Base-by-base conservation (phyloP, 2,329 filamentous ascomycete species). In the Penicillium sp. region DNA sequence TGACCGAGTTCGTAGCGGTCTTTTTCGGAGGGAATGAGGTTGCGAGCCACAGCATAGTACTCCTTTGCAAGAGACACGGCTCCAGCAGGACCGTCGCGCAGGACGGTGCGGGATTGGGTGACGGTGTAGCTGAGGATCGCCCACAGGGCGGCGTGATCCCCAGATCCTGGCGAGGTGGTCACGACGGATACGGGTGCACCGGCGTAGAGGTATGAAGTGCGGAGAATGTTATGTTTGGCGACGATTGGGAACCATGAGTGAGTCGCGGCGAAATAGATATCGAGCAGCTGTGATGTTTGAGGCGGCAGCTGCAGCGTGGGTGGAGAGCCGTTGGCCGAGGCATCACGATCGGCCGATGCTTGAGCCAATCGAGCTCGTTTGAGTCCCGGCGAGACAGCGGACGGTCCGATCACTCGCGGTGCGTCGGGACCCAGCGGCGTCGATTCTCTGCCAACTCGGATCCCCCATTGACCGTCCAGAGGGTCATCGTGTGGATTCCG, bases 201-300 rank as follows among this genome's bases (percentile, higher is more conserved):
- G 41, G 77, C 76, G 60, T 81, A 82, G 6, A 77, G 73, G 61
- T 83, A 84, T n/a, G 79, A 80, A 3, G 77, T 72, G 50, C 79
- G 79, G 14, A 83, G 68, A 8, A 83, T 74, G 50, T 79, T 77
- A 55, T 83, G 79, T 61, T 81, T 83, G 44, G 81, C 78, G 24
- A 79, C 73, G n/a, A 84, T 76, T 0, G 82, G 82, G 27, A 85
- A 75, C 81, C 82, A 85, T 24, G 76, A 76, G 57, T 84, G 80
- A 0, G 79, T 82, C 49, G 78, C 77, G 0, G 80, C 76, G 55
- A 83, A 83, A 58, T 83, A 84, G 10, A 78, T 71, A 59, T 84
- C 80, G 31, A 84, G 67, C 6, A 83, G 67, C 14, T 73, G 71
- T 63, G 80, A 80, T 8, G 79, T 74, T 48, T 79, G 74, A 24